Evolutionary conservation across 805 yeast genomes (phyloP).

Genomic region (Candida ulmi): DNA sequence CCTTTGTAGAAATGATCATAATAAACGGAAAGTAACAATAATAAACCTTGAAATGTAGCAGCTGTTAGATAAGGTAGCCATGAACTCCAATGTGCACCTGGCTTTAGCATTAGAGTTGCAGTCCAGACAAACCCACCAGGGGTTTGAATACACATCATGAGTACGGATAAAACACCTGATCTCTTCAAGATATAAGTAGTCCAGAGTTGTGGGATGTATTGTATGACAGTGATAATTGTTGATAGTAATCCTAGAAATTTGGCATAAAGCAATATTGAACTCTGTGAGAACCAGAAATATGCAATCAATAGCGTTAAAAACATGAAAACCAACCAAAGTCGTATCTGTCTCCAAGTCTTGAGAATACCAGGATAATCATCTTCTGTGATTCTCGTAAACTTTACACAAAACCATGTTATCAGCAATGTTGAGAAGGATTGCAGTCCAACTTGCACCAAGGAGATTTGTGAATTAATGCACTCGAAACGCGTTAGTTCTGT

Average conservation of each 20-base stretch:
- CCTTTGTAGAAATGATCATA: slow-evolving; percentile 23
- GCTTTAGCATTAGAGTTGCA: slow-evolving; percentile 59
- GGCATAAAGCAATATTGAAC: slow-evolving; percentile 37
- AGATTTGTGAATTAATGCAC: slow-evolving; percentile 61
- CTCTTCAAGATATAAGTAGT: slow-evolving; percentile 67
- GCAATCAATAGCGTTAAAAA: slow-evolving; percentile 30
- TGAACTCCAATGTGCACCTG: slow-evolving; percentile 80
- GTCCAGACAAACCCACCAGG: slow-evolving; percentile 88
- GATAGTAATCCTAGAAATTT: slow-evolving; percentile 60
- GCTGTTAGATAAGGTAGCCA: slow-evolving; percentile 80
- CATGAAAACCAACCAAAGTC: slow-evolving; percentile 28
- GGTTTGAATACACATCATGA: slow-evolving; percentile 81
- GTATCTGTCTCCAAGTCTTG: slow-evolving; percentile 35
- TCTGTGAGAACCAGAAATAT: slow-evolving; percentile 17
- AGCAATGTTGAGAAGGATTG: slow-evolving; percentile 57
- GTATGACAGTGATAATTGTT: slow-evolving; percentile 56
- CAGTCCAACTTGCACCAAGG: slow-evolving; percentile 58
- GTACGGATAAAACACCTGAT: slow-evolving; percentile 73
- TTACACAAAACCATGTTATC: slow-evolving; percentile 51
- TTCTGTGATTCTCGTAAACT: slow-evolving; percentile 36
- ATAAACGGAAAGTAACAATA: slow-evolving; percentile 59
- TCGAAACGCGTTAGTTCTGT: slow-evolving; percentile 40
- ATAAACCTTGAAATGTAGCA: slow-evolving; percentile 57
- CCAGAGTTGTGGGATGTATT: slow-evolving; percentile 73
- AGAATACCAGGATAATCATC: slow-evolving; percentile 33